Base-by-base conservation (phyloP, 768 basidiomycete species). In the Lentinula sp. region DNA sequence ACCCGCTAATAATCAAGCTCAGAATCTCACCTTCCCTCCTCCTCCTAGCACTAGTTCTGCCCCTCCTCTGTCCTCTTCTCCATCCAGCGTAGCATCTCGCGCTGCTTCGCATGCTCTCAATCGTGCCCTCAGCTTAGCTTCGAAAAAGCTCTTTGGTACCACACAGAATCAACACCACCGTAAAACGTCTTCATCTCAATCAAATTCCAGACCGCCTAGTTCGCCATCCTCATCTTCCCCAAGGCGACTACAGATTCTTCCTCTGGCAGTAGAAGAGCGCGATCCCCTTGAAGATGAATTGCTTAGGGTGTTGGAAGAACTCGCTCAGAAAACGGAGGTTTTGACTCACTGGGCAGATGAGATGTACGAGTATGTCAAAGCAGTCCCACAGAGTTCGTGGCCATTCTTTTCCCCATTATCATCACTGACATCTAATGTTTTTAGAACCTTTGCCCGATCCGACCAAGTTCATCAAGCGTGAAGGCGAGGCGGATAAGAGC, bases 281-380 rank as follows among this genome's bases (percentile, higher is more conserved):
- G 88, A 91, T 66, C 88, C 87, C 1, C 75, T 89, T 65, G 94
- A 97, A 66, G 92, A 96, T 62, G 84, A 85, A 62, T 72, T 97
- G n/a, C 75, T 97, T n/a, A 84, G 79, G 2, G 72, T 75, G 18
- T 76, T 98, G 46, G 96, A 98, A 69, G 91, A 95, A 64, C 76
- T 95, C 3, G 96, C 95, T 37, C 93, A 97, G 79, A 99, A 98
- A 81, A 96, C 96, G 37, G 87, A 91, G 62, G 94, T 95, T 57
- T 75, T 98, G 61, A 90, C 91, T 60, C 88, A 91, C 63, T 96
- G 95, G 85, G 97, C 91, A 21, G 96, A 98, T 65, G 90, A 94
- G 78, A 88, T 97, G 84, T 91, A 92, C 67, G 91, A 92, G 66
- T 87, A 85, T 68, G 89, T 94, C 31, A 93, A 93, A 71, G 88